A percentile compares a stretch with the other conserved stretches of the same genome.
Conservation (phyloP, 2,329 filamentous ascomycete genomes). For the Aspergillus chevalieri region DNA sequence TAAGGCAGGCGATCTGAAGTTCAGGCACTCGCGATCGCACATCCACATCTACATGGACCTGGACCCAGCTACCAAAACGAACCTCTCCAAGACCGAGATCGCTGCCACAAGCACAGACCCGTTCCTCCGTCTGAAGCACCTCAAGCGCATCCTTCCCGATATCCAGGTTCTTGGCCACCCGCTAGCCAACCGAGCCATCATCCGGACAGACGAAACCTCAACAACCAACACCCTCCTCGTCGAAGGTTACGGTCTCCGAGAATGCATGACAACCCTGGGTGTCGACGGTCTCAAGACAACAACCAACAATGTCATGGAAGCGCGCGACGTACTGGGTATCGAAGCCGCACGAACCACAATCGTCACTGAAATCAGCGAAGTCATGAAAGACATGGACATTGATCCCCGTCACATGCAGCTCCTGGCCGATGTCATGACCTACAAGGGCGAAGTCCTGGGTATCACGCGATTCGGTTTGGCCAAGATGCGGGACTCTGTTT, state of each 20-base stretch:
- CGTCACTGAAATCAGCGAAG: conserved; percentile 74
- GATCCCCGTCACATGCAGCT: conserved; percentile 97
- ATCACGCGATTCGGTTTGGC: conserved; percentile 94
- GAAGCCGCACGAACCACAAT: conserved; percentile 90
- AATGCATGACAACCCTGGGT: conserved; percentile 90
- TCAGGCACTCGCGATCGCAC: conserved; percentile 45
- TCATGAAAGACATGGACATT: conserved; percentile 93
- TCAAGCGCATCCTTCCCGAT: conserved; percentile 73
- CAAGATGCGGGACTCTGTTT: conserved; percentile 90
- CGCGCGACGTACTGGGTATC: conserved; percentile 79
- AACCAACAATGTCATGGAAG: conserved; percentile 88
- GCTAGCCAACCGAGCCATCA: conserved; percentile 78
- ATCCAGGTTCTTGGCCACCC: conserved; percentile 89
- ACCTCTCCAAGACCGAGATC: conserved; percentile 38
- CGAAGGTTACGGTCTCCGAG: conserved; percentile 84
- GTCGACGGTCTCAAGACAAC: conserved; percentile 69
- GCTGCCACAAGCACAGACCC: conserved; percentile 39
- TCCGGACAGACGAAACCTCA: conserved; percentile 67
- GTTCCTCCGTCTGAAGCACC: conserved; percentile 65
- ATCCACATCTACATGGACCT: conserved; percentile 67
- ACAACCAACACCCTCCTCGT: conserved; percentile 72
- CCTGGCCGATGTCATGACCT: conserved; percentile 96
- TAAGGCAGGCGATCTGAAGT: conserved; percentile 57
- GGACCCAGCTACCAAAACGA: conserved; percentile 27
- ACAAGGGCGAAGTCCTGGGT: conserved; percentile 92